Evolutionary conservation across 2,329 filamentous ascomycete species (phyloP).

Genomic region (Aspergillus pseudonomiae): DNA sequence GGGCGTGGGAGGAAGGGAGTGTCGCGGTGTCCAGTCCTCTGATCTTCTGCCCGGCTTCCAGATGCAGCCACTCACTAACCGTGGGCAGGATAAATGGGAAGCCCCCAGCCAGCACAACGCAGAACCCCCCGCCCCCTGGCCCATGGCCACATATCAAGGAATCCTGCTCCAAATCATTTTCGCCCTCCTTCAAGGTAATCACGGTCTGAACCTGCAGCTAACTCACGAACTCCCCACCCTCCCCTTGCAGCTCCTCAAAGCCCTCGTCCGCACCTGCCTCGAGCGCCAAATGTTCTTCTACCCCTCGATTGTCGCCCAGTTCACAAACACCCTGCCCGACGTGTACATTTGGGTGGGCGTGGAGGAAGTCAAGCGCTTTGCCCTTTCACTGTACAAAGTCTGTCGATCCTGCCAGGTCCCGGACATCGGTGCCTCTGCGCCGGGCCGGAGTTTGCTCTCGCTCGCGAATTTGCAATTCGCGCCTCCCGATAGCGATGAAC

Average conservation of each 20-base stretch:
- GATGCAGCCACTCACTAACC: too few relatives aligned
- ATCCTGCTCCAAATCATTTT: conserved; percentile 34
- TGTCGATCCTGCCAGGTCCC: conserved; percentile 1
- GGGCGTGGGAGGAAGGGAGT: too few relatives aligned
- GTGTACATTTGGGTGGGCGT: conserved; percentile 25
- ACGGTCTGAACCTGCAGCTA: not conserved
- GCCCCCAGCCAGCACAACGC: not conserved
- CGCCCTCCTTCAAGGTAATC: conserved; percentile 17
- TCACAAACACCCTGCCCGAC: conserved; percentile 14
- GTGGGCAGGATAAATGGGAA: not conserved
- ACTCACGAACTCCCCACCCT: conserved; percentile 9
- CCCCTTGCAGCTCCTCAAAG: conserved; percentile 17
- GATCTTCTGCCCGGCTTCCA: too few relatives aligned
- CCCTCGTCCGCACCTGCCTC: conserved; percentile 24
- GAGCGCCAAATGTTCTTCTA: conserved; percentile 26
- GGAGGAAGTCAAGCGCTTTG: conserved; percentile 31
- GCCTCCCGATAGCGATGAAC: conserved; percentile 11
- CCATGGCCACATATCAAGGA: conserved; percentile 32
- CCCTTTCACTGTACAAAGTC: conserved; percentile 26
- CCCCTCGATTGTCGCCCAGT: conserved; percentile 27
- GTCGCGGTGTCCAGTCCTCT: too few relatives aligned
- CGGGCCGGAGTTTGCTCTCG: conserved; percentile 7
- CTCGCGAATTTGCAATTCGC: conserved; percentile 25
- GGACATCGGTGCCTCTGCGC: not conserved
- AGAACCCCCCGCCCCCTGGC: conserved; percentile 21